Base-by-base conservation (phyloP, 2,329 filamentous ascomycete genomes). In the Nigrograna mackinnonii region DNA sequence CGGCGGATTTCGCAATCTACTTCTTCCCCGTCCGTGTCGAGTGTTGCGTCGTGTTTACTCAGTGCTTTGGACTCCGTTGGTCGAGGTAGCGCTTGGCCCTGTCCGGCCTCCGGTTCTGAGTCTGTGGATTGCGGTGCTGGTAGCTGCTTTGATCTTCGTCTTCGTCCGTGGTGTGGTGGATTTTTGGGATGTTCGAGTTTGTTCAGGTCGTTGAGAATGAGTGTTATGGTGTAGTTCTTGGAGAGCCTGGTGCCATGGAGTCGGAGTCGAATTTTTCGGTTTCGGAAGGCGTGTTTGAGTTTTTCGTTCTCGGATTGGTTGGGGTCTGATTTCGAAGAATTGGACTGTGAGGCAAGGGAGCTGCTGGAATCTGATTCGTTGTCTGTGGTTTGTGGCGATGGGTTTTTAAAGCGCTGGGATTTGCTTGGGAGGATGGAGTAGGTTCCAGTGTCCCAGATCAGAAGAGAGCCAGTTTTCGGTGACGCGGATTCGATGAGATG, bases 381-480 rank as follows among this genome's bases (percentile, higher is more conserved):
- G 13, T 67, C 62, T 6, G 48, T 73, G 48, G 45, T 72, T 57
- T 47, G 65, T 61, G 35, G 52, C 43, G 37, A 57, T 37, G 32
- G 47, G 16, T 36, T 57, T 33, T n/a, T 49, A 39, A 18, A 54
- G 16, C 32, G 30, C n/a, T 32, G 19, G 4, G 37, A 43, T 5
- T 47, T 54, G 4, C 52, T 39, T 11, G 59, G 52, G 5, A 74
- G 52, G 9, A 74, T 57, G 37, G 62, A 62, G 40, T 73, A 74
- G 35, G 71, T 70, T 17, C 72, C 72, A 6, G 65, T 73, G 34
- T 75, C 72, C 71, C 71, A 75, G 22, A 74, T 72, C 11, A 75
- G 57, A 2, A 74, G 55, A 5, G 67, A 71, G n/a, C 72, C 71
- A 11, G 69, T 74, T 9, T 66, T 69, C 37, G 63, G 57, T 3